These are phyloP conservation scores for Pseudogymnoascus verrucosus DNA, from an alignment of 2,329 filamentous ascomycete genomes.

Conservation along the genomic window DNA sequence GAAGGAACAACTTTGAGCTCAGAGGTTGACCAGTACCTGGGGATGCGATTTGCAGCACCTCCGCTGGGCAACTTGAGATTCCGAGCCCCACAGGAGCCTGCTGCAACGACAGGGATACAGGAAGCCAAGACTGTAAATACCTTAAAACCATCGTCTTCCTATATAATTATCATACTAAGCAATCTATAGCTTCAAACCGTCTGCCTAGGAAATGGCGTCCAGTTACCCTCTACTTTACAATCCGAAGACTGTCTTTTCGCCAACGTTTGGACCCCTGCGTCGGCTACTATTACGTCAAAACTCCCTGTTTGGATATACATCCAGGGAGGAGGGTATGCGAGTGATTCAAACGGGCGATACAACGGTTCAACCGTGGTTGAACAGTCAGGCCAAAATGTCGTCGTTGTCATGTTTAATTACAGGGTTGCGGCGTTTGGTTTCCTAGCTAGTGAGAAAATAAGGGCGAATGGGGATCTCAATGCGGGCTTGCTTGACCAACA, in stretches of 20 bases:
- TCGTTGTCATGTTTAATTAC: constrained; percentile 57
- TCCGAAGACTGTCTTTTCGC: constrained; percentile 37
- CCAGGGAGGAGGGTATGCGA: constrained; percentile 39
- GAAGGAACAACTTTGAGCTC: constrained; percentile 44
- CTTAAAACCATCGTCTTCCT: neutral
- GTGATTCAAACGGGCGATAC: constrained; percentile 43
- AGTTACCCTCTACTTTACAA: constrained; percentile 24
- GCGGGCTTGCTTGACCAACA: constrained; percentile 57
- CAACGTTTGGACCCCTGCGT: constrained; percentile 37
- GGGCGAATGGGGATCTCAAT: constrained; percentile 50
- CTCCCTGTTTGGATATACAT: constrained; percentile 49
- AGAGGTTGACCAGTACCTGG: constrained; percentile 62
- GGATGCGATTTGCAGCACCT: constrained; percentile 63
- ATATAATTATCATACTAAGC: neutral
- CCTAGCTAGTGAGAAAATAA: constrained; percentile 48
- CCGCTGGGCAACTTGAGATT: constrained; percentile 60
- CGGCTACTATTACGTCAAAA: constrained; percentile 33
- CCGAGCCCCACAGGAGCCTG: constrained; percentile 43
- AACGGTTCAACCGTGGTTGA: constrained; percentile 42
- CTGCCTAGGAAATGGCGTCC: constrained; percentile 34
- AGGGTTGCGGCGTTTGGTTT: constrained; percentile 57
- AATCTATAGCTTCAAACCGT: constrained; percentile 35
- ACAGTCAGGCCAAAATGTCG: constrained; percentile 37
- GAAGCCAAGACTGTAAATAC: constrained; percentile 17
- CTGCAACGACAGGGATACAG: constrained; percentile 13